A percentile compares a stretch with the other conserved stretches of the same genome.
phyloP scores from a whole-genome alignment of 345 rosid genomes.

The Murraya paniculata region DNA sequence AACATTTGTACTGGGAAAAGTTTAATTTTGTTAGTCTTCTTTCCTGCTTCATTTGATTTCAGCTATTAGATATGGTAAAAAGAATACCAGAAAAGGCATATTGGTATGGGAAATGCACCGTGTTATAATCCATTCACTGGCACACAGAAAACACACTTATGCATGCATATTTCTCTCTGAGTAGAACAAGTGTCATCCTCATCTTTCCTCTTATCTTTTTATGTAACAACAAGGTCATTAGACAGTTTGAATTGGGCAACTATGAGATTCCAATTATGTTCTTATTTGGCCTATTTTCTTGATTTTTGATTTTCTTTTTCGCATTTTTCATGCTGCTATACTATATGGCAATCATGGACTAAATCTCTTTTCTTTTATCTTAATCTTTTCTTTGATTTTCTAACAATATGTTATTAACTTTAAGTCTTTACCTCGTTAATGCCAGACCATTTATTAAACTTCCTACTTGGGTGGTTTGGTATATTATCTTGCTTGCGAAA shows the following conservation, averaged over 20 bases:
- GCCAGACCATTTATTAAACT: conserved; percentile 80
- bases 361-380: background rate
- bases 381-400: conserved; percentile 1
- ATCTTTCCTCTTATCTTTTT: background rate
- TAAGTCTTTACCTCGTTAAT: conserved; percentile 18
- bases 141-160: background rate
- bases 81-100: background rate
- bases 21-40: background rate
- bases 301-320: background rate
- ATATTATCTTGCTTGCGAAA: conserved; percentile 41
- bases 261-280: background rate
- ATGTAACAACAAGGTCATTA: background rate
- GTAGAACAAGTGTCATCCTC: background rate
- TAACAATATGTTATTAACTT: conserved; percentile 9
- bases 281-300: background rate
- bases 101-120: background rate
- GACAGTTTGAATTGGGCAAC: background rate
- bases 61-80: background rate
- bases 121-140: background rate
- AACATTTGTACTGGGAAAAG: background rate
- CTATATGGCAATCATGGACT: conserved; percentile 5
- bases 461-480: conserved; percentile 49
- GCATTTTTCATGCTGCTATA: background rate
- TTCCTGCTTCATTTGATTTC: background rate
- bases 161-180: background rate